Base-by-base conservation (phyloP, 805 yeast genomes). In the Starmerella davenportii region DNA sequence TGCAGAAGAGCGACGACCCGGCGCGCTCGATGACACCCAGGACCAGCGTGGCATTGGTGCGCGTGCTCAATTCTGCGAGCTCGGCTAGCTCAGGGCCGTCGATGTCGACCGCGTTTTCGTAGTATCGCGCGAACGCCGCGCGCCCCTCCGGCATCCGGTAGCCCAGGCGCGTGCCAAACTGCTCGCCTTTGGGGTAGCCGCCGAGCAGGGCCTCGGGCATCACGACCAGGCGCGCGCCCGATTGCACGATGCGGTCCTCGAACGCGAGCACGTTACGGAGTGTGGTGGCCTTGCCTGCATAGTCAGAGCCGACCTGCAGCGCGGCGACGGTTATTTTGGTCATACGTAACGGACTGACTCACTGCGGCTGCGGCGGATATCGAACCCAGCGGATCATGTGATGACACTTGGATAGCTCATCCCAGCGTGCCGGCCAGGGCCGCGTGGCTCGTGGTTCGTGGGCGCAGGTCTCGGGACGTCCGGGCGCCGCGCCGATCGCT, bases 151-250 rank as follows among this genome's bases (percentile, higher is more conserved):
- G 64, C 29, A 58, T 44, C 40, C 69, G 52, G 48, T 58, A 63
- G 0, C 68, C 69, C 27, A 64, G 43, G 39, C 59, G 60, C 5
- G 67, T 55, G 7, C 67, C 68, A 43, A 64, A 64, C 4, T 54
- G 56, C 20, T 60, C 48, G 2, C 68, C 68, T 45, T 64, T 64
- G 11, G 69, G 68, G 42, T 64, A 64, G 3, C 68, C 69, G 16
- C 68, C 68, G n/a, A 64, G 44, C 1, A 60, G 49, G 17, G 67
- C 68, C 43, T 64, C 69, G 17, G 69, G 69, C 32, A 64, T 46
- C n/a, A 64, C 66, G 15, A 64, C 63, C 25, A 64, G 48, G 23
- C 57, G 53, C 19, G 59, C 60, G 1, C 58, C 52, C 8, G 52
- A 44, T 1, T 48, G 51, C 34, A 47, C 52, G 24, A 64, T 49